Evolutionary conservation across 2,329 filamentous ascomycete genomes (phyloP).

Genomic region (Rhynchosporium agropyri): DNA sequence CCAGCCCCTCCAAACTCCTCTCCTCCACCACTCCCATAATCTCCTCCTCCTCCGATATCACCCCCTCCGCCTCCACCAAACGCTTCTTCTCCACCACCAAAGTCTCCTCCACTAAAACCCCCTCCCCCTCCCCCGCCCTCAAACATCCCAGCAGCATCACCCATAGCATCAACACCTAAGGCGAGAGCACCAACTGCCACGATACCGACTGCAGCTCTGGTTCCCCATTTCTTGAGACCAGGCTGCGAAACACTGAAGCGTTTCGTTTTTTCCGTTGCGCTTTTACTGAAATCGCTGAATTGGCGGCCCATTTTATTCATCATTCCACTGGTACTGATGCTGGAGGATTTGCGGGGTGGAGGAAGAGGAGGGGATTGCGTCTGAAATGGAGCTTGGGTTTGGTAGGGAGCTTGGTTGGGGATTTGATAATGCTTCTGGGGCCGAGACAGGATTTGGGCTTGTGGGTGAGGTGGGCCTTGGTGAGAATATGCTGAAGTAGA

Average conservation of each 20-base stretch:
- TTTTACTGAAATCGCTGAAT: slow-evolving; percentile 5
- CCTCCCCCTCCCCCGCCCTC: background rate
- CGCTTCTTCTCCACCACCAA: background rate
- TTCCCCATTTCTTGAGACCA: slow-evolving; percentile 18
- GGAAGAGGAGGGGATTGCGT: background rate
- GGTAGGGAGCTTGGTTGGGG: background rate
- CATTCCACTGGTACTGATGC: background rate
- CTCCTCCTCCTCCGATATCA: background rate
- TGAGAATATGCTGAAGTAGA: background rate
- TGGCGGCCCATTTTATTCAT: slow-evolving; percentile 4
- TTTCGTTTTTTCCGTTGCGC: slow-evolving; percentile 7
- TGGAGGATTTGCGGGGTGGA: slow-evolving; percentile 9
- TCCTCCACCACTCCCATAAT: background rate
- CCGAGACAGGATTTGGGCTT: background rate
- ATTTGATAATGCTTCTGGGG: background rate
- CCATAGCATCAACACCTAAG: slow-evolving; percentile 15
- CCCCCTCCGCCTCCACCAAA: background rate
- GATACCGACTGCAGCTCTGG: slow-evolving; percentile 14
- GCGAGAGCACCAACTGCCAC: slow-evolving; percentile 9
- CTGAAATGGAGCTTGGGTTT: background rate
- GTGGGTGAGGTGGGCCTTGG: background rate
- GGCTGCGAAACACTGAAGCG: slow-evolving; percentile 13
- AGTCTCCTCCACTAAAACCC: background rate
- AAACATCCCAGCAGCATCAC: slow-evolving; percentile 5
- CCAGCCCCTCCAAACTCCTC: background rate